These are phyloP conservation scores for Lentinula detonsa DNA, from an alignment of 768 basidiomycete species.

Conservation along the genomic window DNA sequence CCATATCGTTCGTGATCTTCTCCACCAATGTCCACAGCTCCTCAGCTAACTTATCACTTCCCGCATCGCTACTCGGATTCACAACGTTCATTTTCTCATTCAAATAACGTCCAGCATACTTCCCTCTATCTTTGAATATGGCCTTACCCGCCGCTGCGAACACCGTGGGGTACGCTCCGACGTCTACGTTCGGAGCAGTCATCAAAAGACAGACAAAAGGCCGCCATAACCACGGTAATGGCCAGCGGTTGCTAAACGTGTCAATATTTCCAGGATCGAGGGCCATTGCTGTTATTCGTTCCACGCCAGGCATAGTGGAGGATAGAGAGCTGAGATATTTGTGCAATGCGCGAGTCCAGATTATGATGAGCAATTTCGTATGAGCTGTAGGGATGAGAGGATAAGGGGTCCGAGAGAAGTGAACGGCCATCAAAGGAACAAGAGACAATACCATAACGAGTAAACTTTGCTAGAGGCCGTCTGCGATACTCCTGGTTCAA, in stretches of 20 bases:
- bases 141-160: slow-evolving; percentile 14
- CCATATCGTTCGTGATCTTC: slow-evolving; percentile 9
- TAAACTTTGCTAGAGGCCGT: slow-evolving; percentile 1
- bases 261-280: neutral
- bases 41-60: slow-evolving; percentile 9
- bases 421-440: too few relatives aligned
- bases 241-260: neutral
- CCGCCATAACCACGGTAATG: neutral
- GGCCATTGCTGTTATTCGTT: neutral
- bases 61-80: slow-evolving; percentile 1
- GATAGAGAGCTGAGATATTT: neutral
- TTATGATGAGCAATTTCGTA: slow-evolving; percentile 11
- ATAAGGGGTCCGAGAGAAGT: neutral
- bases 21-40: slow-evolving; percentile 11
- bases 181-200: neutral
- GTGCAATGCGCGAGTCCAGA: slow-evolving; percentile 8
- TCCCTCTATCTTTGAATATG: slow-evolving; percentile 12
- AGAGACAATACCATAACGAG: slow-evolving; percentile 8
- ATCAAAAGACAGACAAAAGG: neutral
- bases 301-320: neutral
- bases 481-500: slow-evolving; percentile 11
- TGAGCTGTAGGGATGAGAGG: slow-evolving; percentile 6
- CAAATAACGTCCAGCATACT: slow-evolving; percentile 14
- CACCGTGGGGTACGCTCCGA: slow-evolving; percentile 10
- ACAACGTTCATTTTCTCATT: slow-evolving; percentile 11